These are phyloP conservation scores for Vitis hybrid DNA, from an alignment of 177 flowering plant species.

Conservation along the genomic window DNA sequence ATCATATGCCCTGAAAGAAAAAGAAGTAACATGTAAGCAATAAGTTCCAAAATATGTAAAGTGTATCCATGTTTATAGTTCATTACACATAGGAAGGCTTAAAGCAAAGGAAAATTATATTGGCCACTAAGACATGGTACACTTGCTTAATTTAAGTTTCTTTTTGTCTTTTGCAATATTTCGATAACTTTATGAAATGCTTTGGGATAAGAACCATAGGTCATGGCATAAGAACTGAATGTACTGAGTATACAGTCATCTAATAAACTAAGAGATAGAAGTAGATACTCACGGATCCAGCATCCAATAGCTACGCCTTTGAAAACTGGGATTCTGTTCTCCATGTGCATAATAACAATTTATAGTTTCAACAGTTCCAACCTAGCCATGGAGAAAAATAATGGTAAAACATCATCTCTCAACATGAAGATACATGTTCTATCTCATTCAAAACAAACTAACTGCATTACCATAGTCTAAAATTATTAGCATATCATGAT, in stretches of 20 bases:
- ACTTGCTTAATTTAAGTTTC: no score
- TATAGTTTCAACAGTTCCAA: conserved; percentile 84
- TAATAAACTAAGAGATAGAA: neutral
- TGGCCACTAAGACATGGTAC: no score
- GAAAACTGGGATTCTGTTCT: conserved; percentile 77
- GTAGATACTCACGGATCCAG: conserved; percentile 72
- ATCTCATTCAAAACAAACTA: neutral
- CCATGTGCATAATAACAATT: conserved; percentile 99
- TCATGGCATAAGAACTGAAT: neutral
- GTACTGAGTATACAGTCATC: neutral
- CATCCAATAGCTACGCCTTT: conserved; percentile 97
- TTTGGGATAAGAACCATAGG: neutral
- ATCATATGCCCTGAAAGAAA: conserved; percentile 56
- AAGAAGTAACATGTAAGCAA: neutral
- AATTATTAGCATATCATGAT: neutral
- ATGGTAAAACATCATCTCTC: conserved; percentile 11
- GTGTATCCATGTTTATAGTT: no score
- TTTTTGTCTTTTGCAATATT: neutral
- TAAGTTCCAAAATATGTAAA: no score
- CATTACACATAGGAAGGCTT: no score
- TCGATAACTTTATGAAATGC: neutral
- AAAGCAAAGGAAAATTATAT: no score
- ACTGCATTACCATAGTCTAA: neutral
- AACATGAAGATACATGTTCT: neutral
- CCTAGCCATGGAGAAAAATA: conserved; percentile 47